These are phyloP conservation scores for Omphalotus olearius DNA, from an alignment of 1,284 basidiomycete genomes.

Conservation along the genomic window DNA sequence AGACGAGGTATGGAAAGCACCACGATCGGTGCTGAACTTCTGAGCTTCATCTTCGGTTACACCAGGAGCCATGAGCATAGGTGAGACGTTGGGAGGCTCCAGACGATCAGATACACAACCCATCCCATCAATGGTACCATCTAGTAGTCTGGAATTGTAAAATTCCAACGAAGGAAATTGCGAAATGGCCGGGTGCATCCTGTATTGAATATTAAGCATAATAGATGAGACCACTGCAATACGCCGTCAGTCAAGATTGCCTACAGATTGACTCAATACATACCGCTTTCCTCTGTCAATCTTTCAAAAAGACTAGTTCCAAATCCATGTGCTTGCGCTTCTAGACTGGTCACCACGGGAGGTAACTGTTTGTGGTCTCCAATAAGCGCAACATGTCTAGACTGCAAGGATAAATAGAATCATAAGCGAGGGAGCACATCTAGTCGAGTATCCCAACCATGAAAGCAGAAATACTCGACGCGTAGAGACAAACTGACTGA, in stretches of 20 bases:
- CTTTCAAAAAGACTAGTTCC: conserved; percentile 86
- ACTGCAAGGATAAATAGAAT: conserved; percentile 36
- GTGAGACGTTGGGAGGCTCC: conserved; percentile 55
- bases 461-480: no score
- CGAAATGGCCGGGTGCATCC: conserved; percentile 91
- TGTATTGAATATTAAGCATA: conserved; percentile 91
- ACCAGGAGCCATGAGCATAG: conserved; percentile 18
- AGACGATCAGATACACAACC: conserved; percentile 54
- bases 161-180: conserved; percentile 83
- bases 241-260: conserved; percentile 5
- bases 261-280: conserved; percentile 24
- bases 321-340: conserved; percentile 69
- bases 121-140: conserved; percentile 63
- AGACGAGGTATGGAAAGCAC: conserved; percentile 23
- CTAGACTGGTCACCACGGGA: conserved; percentile 76
- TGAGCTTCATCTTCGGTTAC: neutral
- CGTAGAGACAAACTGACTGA: conserved; percentile 34
- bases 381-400: conserved; percentile 82
- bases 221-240: conserved; percentile 67
- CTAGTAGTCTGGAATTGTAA: conserved; percentile 66
- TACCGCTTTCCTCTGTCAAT: conserved; percentile 74
- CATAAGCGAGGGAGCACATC: conserved; percentile 13
- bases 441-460: neutral
- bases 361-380: conserved; percentile 98
- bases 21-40: neutral